phyloP scores from a whole-genome alignment of 129 eudicot species.

The Chrysanthemum lavandulifolium region DNA sequence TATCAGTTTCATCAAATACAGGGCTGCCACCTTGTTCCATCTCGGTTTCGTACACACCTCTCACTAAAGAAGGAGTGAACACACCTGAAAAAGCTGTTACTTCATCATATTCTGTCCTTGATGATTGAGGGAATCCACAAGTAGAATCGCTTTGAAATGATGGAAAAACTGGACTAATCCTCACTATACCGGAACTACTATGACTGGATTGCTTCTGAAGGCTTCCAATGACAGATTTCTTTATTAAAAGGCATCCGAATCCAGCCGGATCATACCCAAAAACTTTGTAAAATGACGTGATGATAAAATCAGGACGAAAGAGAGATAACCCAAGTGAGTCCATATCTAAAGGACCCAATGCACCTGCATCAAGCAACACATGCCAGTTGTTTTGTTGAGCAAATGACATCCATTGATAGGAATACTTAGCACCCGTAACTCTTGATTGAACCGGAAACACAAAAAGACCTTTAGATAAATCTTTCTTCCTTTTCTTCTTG shows the following conservation, averaged over 20 bases:
- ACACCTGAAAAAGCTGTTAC: slow-evolving; percentile 86
- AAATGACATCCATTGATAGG: slow-evolving; percentile 95
- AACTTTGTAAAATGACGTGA: slow-evolving; percentile 87
- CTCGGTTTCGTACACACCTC: slow-evolving; percentile 68
- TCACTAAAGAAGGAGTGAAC: slow-evolving; percentile 68
- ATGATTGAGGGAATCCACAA: slow-evolving; percentile 57
- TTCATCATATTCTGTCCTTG: slow-evolving; percentile 44
- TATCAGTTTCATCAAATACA: slow-evolving; percentile 69
- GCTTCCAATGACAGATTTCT: slow-evolving; percentile 70
- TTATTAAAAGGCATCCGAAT: slow-evolving; percentile 89
- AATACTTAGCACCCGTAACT: slow-evolving; percentile 90
- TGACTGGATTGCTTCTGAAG: slow-evolving; percentile 78
- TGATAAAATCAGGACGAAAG: slow-evolving; percentile 87
- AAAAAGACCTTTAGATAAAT: slow-evolving; percentile 73
- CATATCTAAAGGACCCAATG: slow-evolving; percentile 94
- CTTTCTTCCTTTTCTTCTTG: slow-evolving; percentile 81
- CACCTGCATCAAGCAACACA: slow-evolving; percentile 96
- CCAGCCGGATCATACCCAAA: slow-evolving; percentile 92
- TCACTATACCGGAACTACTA: slow-evolving; percentile 84
- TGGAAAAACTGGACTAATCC: slow-evolving; percentile 71
- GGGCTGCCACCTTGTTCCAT: slow-evolving; percentile 73
- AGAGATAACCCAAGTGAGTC: slow-evolving; percentile 91
- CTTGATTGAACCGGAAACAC: slow-evolving; percentile 94
- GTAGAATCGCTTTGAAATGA: slow-evolving; percentile 66
- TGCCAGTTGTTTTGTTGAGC: slow-evolving; percentile 99